These are phyloP conservation scores for Exophiala spinifera DNA, from an alignment of 2,329 filamentous ascomycete genomes.

Conservation along the genomic window DNA sequence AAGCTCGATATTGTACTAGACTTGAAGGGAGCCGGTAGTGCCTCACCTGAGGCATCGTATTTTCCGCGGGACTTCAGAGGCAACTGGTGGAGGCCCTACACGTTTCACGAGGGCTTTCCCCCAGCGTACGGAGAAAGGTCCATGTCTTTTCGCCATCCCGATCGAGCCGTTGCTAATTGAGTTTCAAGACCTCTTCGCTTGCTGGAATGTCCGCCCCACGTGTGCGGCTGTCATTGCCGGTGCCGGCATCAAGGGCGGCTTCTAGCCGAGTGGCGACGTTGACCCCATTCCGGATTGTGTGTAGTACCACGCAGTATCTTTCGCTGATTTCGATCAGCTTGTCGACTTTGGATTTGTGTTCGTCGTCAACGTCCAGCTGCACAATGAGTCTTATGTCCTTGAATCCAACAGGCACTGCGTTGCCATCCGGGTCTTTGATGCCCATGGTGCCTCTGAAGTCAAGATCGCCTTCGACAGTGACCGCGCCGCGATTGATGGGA, in stretches of 20 bases:
- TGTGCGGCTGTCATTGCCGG: constrained; percentile 5
- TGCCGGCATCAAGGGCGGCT: constrained; percentile 6
- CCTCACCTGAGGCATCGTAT: too few species aligned
- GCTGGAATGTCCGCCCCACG: constrained; percentile 15
- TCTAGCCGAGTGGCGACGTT: constrained; percentile 33
- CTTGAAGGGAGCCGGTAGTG: too few species aligned
- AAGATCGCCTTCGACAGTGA: constrained; percentile 47
- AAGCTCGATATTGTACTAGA: too few species aligned
- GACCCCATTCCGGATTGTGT: constrained; percentile 40
- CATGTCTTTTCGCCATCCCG: too few species aligned
- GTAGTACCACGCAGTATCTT: constrained; percentile 48
- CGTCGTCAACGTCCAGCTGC: constrained; percentile 42
- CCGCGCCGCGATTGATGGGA: constrained; percentile 42
- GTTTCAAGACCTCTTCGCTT: constrained; percentile 16
- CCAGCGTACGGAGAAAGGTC: too few species aligned
- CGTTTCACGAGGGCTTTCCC: too few species aligned
- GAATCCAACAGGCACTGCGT: constrained; percentile 47
- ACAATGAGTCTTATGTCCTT: constrained; percentile 46
- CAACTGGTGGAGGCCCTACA: too few species aligned
- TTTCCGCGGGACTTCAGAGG: too few species aligned
- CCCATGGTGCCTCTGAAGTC: constrained; percentile 51
- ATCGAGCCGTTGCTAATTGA: constrained; percentile 6
- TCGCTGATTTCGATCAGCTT: constrained; percentile 49
- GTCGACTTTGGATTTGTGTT: constrained; percentile 41
- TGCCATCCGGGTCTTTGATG: constrained; percentile 38